Evolutionary conservation across 352 stramenopile species (phyloP).

Genomic region (Globisporangium megalacanthum): DNA sequence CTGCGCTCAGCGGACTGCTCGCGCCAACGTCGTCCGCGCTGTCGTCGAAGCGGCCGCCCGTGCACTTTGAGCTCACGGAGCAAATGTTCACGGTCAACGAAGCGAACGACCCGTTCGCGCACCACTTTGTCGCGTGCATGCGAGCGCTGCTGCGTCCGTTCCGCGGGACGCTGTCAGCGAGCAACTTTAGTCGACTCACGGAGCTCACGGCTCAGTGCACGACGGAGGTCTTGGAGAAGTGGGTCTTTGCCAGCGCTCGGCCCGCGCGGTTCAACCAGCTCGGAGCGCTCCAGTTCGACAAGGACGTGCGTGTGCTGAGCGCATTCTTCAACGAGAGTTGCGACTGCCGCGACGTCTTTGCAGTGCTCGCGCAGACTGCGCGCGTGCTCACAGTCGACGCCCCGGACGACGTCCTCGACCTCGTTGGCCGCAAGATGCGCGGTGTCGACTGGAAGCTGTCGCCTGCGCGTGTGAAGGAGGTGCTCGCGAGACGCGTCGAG

Average conservation of each 20-base stretch:
- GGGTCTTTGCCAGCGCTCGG: conserved; percentile 39
- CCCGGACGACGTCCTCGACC: conserved; percentile 68
- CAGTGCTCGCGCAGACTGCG: conserved; percentile 53
- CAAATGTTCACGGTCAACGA: conserved; percentile 86
- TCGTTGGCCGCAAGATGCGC: conserved; percentile 55
- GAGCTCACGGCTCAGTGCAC: conserved; percentile 38
- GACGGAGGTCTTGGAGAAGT: conserved; percentile 50
- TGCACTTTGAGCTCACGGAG: conserved; percentile 82
- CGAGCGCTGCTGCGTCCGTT: conserved; percentile 50
- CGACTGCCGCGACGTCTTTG: conserved; percentile 56
- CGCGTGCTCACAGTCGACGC: conserved; percentile 71
- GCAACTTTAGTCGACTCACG: conserved; percentile 54
- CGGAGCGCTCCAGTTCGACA: conserved; percentile 82
- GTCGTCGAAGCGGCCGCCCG: conserved; percentile 22
- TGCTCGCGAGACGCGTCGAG: conserved; percentile 72
- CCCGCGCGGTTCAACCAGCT: conserved; percentile 69
- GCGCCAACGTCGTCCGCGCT: conserved; percentile 30
- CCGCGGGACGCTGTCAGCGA: conserved; percentile 40
- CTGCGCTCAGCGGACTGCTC: conserved; percentile 45
- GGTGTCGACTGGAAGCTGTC: conserved; percentile 70
- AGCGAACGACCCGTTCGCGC: conserved; percentile 82
- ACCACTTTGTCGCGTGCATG: conserved; percentile 62
- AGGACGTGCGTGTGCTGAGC: conserved; percentile 71
- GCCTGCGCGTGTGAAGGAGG: conserved; percentile 62
- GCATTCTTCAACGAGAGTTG: conserved; percentile 54